Conservation (phyloP, 257 asterid species). For the Henckelia pumila region DNA sequence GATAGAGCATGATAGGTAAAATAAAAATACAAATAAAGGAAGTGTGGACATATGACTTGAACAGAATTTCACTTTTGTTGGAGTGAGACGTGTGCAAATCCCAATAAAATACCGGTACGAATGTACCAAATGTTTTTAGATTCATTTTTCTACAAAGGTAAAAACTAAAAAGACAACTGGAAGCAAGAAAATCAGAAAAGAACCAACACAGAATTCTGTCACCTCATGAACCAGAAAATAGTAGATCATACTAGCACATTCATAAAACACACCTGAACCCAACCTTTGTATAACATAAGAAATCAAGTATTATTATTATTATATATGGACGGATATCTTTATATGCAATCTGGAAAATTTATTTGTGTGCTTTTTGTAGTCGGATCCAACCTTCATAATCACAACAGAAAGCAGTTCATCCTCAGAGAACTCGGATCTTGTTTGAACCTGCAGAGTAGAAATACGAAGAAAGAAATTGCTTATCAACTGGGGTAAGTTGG, state of each 20-base stretch:
- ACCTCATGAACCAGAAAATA: conserved; percentile 8
- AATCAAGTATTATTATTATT: conserved; percentile 10
- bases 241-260: conserved; percentile 2
- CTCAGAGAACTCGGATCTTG: conserved; percentile 89
- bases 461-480: conserved; percentile 4
- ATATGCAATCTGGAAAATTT: conserved; percentile 17
- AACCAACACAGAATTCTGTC: conserved; percentile 1
- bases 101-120: not conserved
- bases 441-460: conserved; percentile 59
- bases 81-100: not conserved
- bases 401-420: conserved; percentile 93
- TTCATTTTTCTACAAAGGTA: not conserved
- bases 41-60: not conserved
- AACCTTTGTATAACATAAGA: not conserved
- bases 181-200: not conserved
- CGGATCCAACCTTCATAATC: conserved; percentile 72
- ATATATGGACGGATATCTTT: not conserved
- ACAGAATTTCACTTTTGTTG: not conserved
- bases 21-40: not conserved
- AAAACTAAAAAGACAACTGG: not conserved
- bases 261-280: not conserved
- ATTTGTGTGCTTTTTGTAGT: conserved; percentile 4
- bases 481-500: conserved; percentile 13
- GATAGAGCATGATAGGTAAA: not conserved
- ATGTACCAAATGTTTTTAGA: not conserved